Conservation (phyloP, 2,329 filamentous ascomycete species). For the Penicillium thymicola region DNA sequence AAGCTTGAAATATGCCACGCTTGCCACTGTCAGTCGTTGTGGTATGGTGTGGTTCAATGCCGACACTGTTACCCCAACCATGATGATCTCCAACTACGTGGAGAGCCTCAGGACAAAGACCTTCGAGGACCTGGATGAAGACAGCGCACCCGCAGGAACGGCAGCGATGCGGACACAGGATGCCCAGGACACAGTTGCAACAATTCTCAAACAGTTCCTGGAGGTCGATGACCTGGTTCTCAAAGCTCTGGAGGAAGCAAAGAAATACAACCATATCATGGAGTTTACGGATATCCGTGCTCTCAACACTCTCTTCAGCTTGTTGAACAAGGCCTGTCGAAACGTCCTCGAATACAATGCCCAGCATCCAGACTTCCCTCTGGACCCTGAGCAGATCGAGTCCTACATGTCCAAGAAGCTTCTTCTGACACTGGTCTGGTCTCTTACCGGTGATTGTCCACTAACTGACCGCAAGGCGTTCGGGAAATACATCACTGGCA, state of each 20-base stretch:
- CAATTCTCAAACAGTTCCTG: constrained; percentile 72
- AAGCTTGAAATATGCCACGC: constrained; percentile 91
- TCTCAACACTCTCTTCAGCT: constrained; percentile 87
- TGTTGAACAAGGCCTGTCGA: constrained; percentile 89
- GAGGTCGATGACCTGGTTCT: constrained; percentile 76
- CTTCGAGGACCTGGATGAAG: constrained; percentile 95
- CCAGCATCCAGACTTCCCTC: constrained; percentile 88
- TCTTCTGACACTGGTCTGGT: constrained; percentile 89
- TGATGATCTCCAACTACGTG: constrained; percentile 92
- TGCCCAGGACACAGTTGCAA: constrained; percentile 75
- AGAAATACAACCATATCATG: constrained; percentile 91
- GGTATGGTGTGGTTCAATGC: constrained; percentile 99
- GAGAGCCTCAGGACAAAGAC: constrained; percentile 75
- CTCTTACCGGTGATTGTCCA: constrained; percentile 91
- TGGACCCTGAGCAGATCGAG: constrained; percentile 87
- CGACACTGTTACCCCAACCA: constrained; percentile 86
- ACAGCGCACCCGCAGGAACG: constrained; percentile 72
- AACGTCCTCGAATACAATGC: constrained; percentile 94
- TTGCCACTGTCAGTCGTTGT: constrained; percentile 98
- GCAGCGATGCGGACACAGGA: constrained; percentile 74
- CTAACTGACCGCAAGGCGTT: constrained; percentile 82
- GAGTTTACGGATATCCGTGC: constrained; percentile 90
- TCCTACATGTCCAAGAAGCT: constrained; percentile 90
- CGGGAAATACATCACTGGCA: constrained; percentile 75
- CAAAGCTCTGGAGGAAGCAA: constrained; percentile 71